A percentile compares a stretch with the other conserved stretches of the same genome.
Conservation (phyloP, 345 rosid species). For the Litchi chinensis region DNA sequence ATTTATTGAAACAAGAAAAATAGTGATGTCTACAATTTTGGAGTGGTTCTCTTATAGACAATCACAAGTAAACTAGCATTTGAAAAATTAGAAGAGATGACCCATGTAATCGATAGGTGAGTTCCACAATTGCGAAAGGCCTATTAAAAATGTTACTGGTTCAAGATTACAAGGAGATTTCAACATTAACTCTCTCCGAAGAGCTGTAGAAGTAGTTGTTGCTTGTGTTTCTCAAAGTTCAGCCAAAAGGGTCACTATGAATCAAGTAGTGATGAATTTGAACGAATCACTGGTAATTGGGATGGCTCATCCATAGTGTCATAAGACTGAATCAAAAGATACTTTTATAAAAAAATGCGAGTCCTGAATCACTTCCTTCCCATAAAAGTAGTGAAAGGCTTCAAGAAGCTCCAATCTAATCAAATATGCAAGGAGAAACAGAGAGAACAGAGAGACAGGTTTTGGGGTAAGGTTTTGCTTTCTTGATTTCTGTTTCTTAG, state of each 20-base stretch:
- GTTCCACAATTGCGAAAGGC: constrained; percentile 30
- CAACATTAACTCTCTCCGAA: constrained; percentile 35
- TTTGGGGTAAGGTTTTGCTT: too few relatives aligned
- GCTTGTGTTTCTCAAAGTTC: constrained; percentile 34
- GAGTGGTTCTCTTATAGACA: constrained; percentile 40
- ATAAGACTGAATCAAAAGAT: background rate
- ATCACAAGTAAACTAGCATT: constrained; percentile 35
- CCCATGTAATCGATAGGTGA: constrained; percentile 30
- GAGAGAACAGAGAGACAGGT: too few relatives aligned
- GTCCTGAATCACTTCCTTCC: too few relatives aligned
- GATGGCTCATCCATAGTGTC: background rate
- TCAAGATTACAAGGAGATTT: constrained; percentile 36
- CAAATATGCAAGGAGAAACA: too few relatives aligned
- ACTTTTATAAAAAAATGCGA: background rate
- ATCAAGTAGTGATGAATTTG: constrained; percentile 33
- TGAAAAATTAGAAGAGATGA: background rate
- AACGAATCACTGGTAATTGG: constrained; percentile 22
- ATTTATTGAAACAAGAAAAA: constrained; percentile 27
- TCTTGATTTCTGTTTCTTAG: too few relatives aligned
- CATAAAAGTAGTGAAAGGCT: too few relatives aligned
- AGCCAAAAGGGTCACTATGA: constrained; percentile 34
- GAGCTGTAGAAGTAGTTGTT: constrained; percentile 47
- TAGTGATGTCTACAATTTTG: constrained; percentile 48
- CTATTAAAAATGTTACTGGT: constrained; percentile 39
- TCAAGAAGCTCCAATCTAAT: too few relatives aligned